Base-by-base conservation (phyloP, 495 filamentous ascomycete species). In the Trichoderma asperelloides region DNA sequence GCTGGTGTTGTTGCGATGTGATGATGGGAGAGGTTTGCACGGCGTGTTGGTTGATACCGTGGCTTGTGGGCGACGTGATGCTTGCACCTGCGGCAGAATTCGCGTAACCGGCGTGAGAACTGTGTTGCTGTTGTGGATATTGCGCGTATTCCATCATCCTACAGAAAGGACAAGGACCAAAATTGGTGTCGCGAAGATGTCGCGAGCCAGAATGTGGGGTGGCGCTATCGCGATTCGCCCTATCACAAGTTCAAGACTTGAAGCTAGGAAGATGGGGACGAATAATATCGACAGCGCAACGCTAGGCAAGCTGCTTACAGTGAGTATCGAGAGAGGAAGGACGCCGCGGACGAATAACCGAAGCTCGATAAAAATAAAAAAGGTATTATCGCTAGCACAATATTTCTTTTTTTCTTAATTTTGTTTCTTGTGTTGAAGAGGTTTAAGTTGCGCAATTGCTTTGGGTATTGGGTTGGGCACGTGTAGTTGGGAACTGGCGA, bases 121-220 rank as follows among this genome's bases (percentile, higher is more conserved):
- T 78, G 72, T 81, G 82, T 73, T 80, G 80, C 75, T 85, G 84
- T 78, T 84, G 81, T 72, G 84, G 85, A 73, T 88, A 88, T 84
- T 84, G 83, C 72, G 85, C 84, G 85, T 89, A 89, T 77, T 89
- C 86, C 84, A 87, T 88, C 82, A 87, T 86, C 75, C 76, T 85
- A 40, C 33, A 64, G 33, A 41, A 39, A 60, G 55, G 55, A 60
- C 55, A 60, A 60, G 55, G 55, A 30, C 55, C 55, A 60, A 27
- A 60, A 25, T 12, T 30, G 55, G 55, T 60, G 55, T 60, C 55
- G 55, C 55, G 55, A 60, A 60, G 55, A 30, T 60, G 55, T 60
- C 55, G 55, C 55, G 55, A 60, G 55, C 55, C 55, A 60, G 30
- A 60, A 28, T 60, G 55, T 60, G 55, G 55, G 55, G 55, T 60